Evolutionary conservation across 1,284 basidiomycete genomes (phyloP), one percentile per base, ranked within the genome.

Genomic region (Phaffia rhodozyma): DNA sequence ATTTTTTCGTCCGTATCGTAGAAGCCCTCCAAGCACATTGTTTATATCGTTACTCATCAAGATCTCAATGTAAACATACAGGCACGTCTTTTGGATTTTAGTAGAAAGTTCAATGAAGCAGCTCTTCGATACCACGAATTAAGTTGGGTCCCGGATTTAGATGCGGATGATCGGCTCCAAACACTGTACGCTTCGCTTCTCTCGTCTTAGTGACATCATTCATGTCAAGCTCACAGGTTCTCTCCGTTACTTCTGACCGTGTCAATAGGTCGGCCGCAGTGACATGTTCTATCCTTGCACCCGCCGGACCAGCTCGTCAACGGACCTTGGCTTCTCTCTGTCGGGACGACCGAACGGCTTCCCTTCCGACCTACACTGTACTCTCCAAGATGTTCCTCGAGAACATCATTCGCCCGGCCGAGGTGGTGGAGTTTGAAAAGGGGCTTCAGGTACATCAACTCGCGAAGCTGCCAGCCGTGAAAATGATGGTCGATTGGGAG

Each of bases 331-430:
- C 91, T 6, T 86, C 91, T 29, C 81, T 98, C 60, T 93, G 91
- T 73, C 83, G 94, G 56, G 96, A 99, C 75, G 93, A 97, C 72
- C 86, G 96, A 47, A 86, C 90, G 0, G 83, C 86, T 18, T 62
- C 68, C 9, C 71, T 77, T 0, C 69, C 73, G 13, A 68, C 74
- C 3, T 86, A 86, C 74, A 89, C 87, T 70, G 92, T 98, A 74
- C 83, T 99, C 30, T 86, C 86, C 60, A 97, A 97, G 69, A 97
- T 97, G 88, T 92, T 97, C 76, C 84, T 96, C 68, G 93, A 97
- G 72, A 92, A 92, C 68, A 96, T 98, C 71, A 83, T 99, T 53
- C 86, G 91, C 55, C 81, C 90, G 0, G 80, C 83, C 60, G 93
- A 97, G 77, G 83, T 98, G 65, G 84, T 87, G 71, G 86, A 86